These are phyloP conservation scores for Aspergillus texensis DNA, from an alignment of 2,329 filamentous ascomycete species.

Conservation along the genomic window DNA sequence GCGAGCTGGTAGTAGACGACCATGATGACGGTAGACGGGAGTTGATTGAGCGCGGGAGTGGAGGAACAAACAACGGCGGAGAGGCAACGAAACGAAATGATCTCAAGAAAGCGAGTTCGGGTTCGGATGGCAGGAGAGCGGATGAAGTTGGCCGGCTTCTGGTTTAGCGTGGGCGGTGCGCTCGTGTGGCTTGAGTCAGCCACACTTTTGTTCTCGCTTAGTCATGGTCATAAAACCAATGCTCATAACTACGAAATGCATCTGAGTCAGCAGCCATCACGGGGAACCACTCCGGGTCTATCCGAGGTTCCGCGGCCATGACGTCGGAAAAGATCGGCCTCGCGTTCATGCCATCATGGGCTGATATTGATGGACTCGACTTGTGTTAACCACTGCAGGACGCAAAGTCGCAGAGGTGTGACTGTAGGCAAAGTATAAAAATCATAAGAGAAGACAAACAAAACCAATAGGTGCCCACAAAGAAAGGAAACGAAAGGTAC, in stretches of 20 bases:
- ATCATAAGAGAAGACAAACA: neutral
- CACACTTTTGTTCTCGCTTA: too few relatives aligned
- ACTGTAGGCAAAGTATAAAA: too few relatives aligned
- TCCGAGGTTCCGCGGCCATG: neutral
- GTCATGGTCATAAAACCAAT: too few relatives aligned
- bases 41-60: constrained; percentile 10
- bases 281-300: neutral
- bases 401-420: too few relatives aligned
- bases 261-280: constrained; percentile 13
- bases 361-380: neutral
- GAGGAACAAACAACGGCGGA: constrained; percentile 8
- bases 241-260: too few relatives aligned
- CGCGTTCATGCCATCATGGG: neutral
- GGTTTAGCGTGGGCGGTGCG: constrained; percentile 1
- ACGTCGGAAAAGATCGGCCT: neutral
- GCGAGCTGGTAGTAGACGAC: constrained; percentile 55
- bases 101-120: constrained; percentile 19
- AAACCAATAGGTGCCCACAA: neutral
- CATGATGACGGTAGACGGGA: constrained; percentile 45
- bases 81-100: constrained; percentile 32
- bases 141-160: constrained; percentile 19
- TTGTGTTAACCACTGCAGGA: too few relatives aligned
- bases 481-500: neutral
- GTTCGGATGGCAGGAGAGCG: constrained; percentile 13
- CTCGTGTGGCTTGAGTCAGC: constrained; percentile 3